Evolutionary conservation across 208 protist genomes (phyloP).

Genomic region (Trypanosoma rangeli): DNA sequence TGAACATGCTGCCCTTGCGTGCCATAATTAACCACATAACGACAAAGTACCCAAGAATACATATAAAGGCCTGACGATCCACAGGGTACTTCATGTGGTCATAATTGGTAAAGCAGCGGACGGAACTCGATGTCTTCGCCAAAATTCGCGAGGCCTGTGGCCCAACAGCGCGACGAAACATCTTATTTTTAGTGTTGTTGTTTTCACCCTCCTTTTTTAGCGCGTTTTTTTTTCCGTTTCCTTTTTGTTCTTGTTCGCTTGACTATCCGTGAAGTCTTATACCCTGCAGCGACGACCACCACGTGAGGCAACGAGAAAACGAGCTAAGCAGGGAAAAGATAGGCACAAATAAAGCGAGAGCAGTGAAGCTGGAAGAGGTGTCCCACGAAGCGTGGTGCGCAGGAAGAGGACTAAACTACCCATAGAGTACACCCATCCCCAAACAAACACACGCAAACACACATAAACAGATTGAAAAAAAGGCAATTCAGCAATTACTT

Average conservation of each 20-base stretch:
- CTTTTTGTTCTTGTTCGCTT: not conserved
- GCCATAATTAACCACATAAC: conserved; percentile 76
- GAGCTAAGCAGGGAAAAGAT: conserved; percentile 3
- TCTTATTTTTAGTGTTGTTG: conserved; percentile 19
- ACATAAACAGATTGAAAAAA: not conserved
- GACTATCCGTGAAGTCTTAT: not conserved
- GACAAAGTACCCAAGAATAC: conserved; percentile 66
- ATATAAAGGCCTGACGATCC: conserved; percentile 39
- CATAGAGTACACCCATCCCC: no score
- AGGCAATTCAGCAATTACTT: not conserved
- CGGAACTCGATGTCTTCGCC: conserved; percentile 25
- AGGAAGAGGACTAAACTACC: no score
- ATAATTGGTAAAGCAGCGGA: conserved; percentile 76
- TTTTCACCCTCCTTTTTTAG: conserved; percentile 13
- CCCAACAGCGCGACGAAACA: conserved; percentile 78
- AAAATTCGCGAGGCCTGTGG: conserved; percentile 34
- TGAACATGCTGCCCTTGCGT: conserved; percentile 52
- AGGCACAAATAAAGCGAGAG: not conserved
- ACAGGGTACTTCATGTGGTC: conserved; percentile 85
- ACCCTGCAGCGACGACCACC: not conserved
- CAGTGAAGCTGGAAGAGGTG: no score
- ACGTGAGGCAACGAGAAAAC: not conserved
- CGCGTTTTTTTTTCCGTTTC: conserved; percentile 11
- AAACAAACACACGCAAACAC: not conserved
- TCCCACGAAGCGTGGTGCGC: no score